A percentile compares a stretch with the other conserved stretches of the same genome.
phyloP scores from a whole-genome alignment of 768 basidiomycete genomes.

The Suillus weaverae region DNA sequence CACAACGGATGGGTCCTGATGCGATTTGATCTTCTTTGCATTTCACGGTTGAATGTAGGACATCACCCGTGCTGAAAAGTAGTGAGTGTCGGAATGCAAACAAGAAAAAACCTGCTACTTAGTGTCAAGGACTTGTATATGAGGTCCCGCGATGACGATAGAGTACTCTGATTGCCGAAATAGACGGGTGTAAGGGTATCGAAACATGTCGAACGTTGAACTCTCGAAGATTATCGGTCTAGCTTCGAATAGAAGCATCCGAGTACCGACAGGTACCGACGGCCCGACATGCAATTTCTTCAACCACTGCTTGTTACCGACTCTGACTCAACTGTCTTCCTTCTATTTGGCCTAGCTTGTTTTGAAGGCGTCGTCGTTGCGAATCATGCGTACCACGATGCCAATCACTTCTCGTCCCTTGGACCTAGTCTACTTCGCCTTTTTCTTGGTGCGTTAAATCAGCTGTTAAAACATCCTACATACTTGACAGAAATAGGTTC shows the following conservation, averaged over 20 bases:
- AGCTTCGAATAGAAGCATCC: not conserved
- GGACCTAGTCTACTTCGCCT: slow-evolving; percentile 68
- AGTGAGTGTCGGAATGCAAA: slow-evolving; percentile 11
- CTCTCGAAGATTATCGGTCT: not conserved
- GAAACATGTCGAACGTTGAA: slow-evolving; percentile 30
- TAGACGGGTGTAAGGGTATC: slow-evolving; percentile 51
- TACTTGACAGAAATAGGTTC: slow-evolving; percentile 40
- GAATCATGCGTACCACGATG: slow-evolving; percentile 18
- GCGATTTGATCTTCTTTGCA: slow-evolving; percentile 33
- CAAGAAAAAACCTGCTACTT: slow-evolving; percentile 39
- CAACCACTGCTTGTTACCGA: no score
- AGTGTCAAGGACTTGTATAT: slow-evolving; percentile 59
- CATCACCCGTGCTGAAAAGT: slow-evolving; percentile 48
- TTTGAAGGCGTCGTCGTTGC: not conserved
- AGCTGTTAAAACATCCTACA: not conserved
- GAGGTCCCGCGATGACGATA: slow-evolving; percentile 56
- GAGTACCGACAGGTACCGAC: not conserved
- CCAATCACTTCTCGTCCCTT: slow-evolving; percentile 58
- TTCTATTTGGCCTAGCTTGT: not conserved
- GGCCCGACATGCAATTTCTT: not conserved
- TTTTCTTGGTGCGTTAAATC: slow-evolving; percentile 56
- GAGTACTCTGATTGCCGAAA: slow-evolving; percentile 37
- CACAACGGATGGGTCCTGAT: slow-evolving; percentile 60
- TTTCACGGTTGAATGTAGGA: slow-evolving; percentile 46
- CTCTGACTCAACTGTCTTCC: not conserved